These are phyloP conservation scores for Pseudoscleropodium purum DNA, from an alignment of 225 moss, liverwort and hornwort species.

Conservation along the genomic window DNA sequence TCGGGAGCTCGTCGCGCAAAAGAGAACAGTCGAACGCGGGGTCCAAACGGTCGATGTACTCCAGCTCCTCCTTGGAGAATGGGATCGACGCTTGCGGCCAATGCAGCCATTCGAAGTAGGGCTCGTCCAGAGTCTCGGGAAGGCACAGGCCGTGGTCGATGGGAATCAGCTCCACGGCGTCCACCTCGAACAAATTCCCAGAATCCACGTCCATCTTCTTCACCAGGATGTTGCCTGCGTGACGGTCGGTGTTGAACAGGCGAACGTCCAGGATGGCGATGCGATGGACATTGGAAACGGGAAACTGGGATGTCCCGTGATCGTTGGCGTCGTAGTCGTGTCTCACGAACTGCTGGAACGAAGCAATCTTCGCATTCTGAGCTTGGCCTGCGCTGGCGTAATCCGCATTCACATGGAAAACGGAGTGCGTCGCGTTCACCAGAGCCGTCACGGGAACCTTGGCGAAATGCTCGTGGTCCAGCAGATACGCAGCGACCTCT, in stretches of 20 bases:
- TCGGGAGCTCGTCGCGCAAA: conserved; percentile 63
- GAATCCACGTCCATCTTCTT: conserved; percentile 54
- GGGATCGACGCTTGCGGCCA: conserved; percentile 93
- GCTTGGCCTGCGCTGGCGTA: conserved; percentile 7
- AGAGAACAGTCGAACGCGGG: conserved; percentile 46
- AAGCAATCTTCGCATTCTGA: conserved; percentile 62
- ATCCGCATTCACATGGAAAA: conserved; percentile 64
- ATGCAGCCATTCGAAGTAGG: conserved; percentile 95
- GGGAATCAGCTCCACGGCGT: conserved; percentile 62
- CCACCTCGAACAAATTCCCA: conserved; percentile 33
- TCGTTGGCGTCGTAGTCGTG: conserved; percentile 88
- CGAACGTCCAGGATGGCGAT: conserved; percentile 86
- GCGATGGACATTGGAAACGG: conserved; percentile 74
- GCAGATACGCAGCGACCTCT: conserved; percentile 85
- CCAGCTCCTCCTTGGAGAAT: conserved; percentile 70
- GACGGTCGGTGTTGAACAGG: conserved; percentile 83
- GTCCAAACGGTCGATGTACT: conserved; percentile 55
- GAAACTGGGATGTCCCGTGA: conserved; percentile 71
- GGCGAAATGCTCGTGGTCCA: conserved; percentile 77
- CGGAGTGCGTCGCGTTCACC: conserved; percentile 70
- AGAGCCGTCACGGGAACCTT: conserved; percentile 75
- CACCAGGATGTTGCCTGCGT: conserved; percentile 84
- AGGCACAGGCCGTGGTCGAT: conserved; percentile 91
- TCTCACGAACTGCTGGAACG: conserved; percentile 76
- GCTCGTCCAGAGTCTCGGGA: conserved; percentile 79